Base-by-base conservation (phyloP, 257 asterid genomes). In the Rehmannia glutinosa region DNA sequence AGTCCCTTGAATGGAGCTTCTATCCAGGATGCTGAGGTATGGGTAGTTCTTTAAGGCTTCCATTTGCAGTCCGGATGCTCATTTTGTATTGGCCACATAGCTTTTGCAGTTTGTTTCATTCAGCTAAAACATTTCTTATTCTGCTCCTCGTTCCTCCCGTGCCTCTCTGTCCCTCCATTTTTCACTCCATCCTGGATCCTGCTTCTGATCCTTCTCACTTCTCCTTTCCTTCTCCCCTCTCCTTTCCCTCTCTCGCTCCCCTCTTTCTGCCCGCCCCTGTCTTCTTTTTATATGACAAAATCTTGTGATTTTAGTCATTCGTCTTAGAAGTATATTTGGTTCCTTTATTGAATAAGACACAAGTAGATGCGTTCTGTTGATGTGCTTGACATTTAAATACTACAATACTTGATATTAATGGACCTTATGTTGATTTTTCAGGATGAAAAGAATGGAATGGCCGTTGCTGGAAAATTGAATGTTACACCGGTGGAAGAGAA, bases 1-100 rank as follows among this genome's bases (percentile, higher is more conserved):
- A 78, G 78, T 72, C 77, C 97, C 53, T 68, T 45, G 15, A 86
- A 61, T 64, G 92, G 81, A 79, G 82, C 93, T 73, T 84, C 87
- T 41, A 13, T 79, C 42, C 85, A 75, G 77, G 95, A 85, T 70
- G 69, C 63, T 53, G 97, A 85, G 97, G 99, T 90, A 82, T 33
- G 58, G 16, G 33, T 62, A 27, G 38, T 39, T 73, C 63, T 64
- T 52, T 33, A 11, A 46, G 42, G 27, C 52, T 58, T 63, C 55
- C 62, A 67, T 55, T 64, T 75, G 66, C 35, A 53, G 13, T 39
- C 57, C 57, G 57, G 39, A 63, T 51, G 67, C 51, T 69, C 55
- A 41, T 49, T 16, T 51, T 25, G 42, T 71, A 24, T 47, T 32
- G 47, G 49, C 28, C 43, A 41, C 50, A 38, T 32, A 39, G 42